Percentiles rank a stretch among this genome's conserved stretches.
phyloP scores from a whole-genome alignment of 805 yeast species.

The Ogataea henricii region DNA sequence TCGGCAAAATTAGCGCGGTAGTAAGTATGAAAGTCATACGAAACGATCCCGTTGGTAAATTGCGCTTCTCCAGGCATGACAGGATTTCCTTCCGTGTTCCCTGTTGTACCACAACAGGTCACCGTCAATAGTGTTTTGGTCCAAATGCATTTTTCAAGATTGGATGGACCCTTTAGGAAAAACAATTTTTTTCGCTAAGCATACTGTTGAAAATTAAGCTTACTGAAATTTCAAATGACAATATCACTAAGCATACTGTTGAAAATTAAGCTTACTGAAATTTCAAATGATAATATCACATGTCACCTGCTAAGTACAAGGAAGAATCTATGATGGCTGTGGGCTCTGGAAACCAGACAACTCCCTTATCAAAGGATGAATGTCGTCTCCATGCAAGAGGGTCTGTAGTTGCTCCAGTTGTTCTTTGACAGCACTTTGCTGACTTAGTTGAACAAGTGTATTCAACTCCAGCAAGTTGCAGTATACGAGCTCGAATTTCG shows the following conservation, averaged over 20 bases:
- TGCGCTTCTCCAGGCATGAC: background rate
- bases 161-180: no score
- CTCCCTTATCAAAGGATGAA: conserved; percentile 22
- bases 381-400: background rate
- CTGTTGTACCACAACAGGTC: background rate
- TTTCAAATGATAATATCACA: no score
- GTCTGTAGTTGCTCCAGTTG: background rate
- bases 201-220: no score
- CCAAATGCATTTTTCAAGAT: no score
- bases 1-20: conserved; percentile 40
- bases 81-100: background rate
- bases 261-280: conserved; percentile 4
- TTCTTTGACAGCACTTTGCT: background rate
- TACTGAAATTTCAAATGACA: no score
- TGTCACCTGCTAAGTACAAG: no score
- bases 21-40: conserved; percentile 61
- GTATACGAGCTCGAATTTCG: conserved; percentile 25
- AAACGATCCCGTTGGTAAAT: conserved; percentile 28
- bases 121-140: no score
- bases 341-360: conserved; percentile 1
- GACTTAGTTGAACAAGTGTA: conserved; percentile 7
- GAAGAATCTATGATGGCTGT: background rate
- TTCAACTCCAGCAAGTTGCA: conserved; percentile 16
- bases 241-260: no score
- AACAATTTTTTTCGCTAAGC: no score